Base-by-base conservation (phyloP, 768 basidiomycete species). In the Tulasnella sp. region DNA sequence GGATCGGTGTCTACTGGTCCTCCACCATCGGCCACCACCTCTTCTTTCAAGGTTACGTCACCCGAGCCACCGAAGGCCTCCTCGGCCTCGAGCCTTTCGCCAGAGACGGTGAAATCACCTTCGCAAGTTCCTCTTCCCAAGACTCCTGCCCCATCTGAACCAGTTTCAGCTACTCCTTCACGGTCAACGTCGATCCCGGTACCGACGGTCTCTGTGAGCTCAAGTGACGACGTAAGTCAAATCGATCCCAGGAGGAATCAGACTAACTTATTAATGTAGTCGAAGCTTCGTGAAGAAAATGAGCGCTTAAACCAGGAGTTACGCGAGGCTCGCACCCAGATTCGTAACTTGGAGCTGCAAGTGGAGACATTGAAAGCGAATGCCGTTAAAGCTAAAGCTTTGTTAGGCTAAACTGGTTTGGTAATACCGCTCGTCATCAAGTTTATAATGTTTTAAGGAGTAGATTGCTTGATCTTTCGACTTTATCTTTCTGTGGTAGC, bases 291-390 rank as follows among this genome's bases (percentile, higher is more conserved):
- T 79, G 84, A 86, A 35, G 92, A 95, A 82, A 94, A 93, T 80
- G 86, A 86, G 0, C 87, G 86, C 2, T 86, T 96, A 75, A 87
- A 83, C 16, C 83, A 83, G 2, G 92, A 94, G 81, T 87, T 96
- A 69, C 88, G 93, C 39, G 94, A 94, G 35, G 91, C 93, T 44
- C 87, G 92, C 51, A 90, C 91, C 84, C 90, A 92, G 85, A 95
- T 96, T 75, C 87, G 95, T 78, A 91, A 91, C 81, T 84, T 96
- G 73, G 94, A 96, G 85, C 83, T 95, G 78, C 92, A 94, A 85
- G 89, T 95, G 26, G 93, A 95, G 85, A 86, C 87, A 18, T 83
- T 93, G 80, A 88, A 88, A 78, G 90, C 90, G 23, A 95, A 94
- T 81, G 92, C 93, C 77, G 87, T 89, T 81, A 92, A 89, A 82